Conservation (phyloP, 2,329 filamentous ascomycete genomes). For the Ophiostoma montium region DNA sequence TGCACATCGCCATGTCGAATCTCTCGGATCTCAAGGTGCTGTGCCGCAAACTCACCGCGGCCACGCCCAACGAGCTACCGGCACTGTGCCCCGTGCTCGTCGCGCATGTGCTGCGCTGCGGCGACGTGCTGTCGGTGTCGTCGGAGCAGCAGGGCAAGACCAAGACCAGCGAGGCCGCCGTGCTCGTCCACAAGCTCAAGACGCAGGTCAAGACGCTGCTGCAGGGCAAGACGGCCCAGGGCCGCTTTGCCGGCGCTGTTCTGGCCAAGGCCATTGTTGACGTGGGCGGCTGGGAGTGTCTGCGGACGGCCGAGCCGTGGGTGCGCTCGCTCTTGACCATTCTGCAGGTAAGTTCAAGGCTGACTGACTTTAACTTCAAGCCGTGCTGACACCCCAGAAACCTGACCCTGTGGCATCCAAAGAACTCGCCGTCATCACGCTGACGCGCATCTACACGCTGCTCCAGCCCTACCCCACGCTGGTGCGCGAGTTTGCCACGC, state of each 20-base stretch:
- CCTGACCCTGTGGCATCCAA: slow-evolving; percentile 64
- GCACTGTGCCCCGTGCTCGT: slow-evolving; percentile 57
- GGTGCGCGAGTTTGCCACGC: slow-evolving; percentile 76
- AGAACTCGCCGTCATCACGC: slow-evolving; percentile 58
- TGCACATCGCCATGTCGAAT: slow-evolving; percentile 21
- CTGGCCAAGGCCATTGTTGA: slow-evolving; percentile 72
- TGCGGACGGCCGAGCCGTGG: slow-evolving; percentile 62
- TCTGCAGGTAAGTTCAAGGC: too few relatives aligned
- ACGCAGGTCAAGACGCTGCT: slow-evolving; percentile 65
- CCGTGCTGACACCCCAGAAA: too few relatives aligned
- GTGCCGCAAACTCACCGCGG: slow-evolving; percentile 56
- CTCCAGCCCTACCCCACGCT: slow-evolving; percentile 73
- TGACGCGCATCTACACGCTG: slow-evolving; percentile 72
- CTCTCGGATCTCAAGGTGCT: slow-evolving; percentile 47
- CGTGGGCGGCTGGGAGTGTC: slow-evolving; percentile 68
- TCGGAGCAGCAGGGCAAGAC: slow-evolving; percentile 36
- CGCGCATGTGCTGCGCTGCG: slow-evolving; percentile 42
- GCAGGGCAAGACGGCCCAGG: slow-evolving; percentile 59
- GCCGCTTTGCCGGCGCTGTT: slow-evolving; percentile 63
- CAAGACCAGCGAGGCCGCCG: slow-evolving; percentile 44
- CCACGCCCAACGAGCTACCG: slow-evolving; percentile 59
- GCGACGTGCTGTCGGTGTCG: slow-evolving; percentile 46
- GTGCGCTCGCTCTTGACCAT: slow-evolving; percentile 61
- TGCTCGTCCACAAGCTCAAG: slow-evolving; percentile 71
- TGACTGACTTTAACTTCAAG: too few relatives aligned